Percentiles rank a stretch among this genome's conserved stretches.
These are phyloP conservation scores for Climacium dendroides DNA, from an alignment of 225 moss, liverwort and hornwort genomes.

Conservation along the genomic window DNA sequence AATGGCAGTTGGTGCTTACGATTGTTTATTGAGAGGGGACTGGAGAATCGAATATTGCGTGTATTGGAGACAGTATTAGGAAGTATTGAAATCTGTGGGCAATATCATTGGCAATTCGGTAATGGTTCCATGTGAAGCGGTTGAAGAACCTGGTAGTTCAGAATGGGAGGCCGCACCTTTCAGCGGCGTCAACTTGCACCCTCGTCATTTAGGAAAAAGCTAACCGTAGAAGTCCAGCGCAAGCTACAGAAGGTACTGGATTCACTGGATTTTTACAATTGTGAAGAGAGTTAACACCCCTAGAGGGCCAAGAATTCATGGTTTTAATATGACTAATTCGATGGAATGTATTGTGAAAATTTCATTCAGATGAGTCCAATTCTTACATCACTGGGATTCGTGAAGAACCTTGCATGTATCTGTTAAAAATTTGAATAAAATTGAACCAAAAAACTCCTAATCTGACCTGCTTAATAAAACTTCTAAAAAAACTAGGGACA, in stretches of 20 bases:
- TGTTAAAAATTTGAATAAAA: neutral
- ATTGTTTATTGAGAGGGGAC: neutral
- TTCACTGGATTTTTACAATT: neutral
- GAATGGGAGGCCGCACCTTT: constrained; percentile 32
- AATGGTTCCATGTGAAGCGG: constrained; percentile 24
- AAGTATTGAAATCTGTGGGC: neutral
- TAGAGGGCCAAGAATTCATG: neutral
- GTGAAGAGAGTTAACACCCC: neutral
- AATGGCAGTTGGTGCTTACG: neutral
- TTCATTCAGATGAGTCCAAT: neutral
- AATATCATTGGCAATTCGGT: neutral
- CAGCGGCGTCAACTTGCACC: constrained; percentile 48
- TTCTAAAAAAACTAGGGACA: neutral
- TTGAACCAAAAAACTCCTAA: neutral
- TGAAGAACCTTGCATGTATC: neutral
- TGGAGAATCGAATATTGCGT: neutral
- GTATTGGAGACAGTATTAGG: neutral
- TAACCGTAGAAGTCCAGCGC: constrained; percentile 69
- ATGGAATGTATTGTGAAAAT: neutral
- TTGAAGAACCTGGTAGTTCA: neutral
- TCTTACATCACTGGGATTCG: neutral
- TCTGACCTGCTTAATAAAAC: neutral
- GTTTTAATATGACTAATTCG: neutral
- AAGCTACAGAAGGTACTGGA: constrained; percentile 69
- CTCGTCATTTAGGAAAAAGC: constrained; percentile 63